Percentiles rank a stretch among this genome's conserved stretches.
These are phyloP conservation scores for Agaricus blazei DNA, from an alignment of 768 basidiomycete genomes.

Conservation along the genomic window DNA sequence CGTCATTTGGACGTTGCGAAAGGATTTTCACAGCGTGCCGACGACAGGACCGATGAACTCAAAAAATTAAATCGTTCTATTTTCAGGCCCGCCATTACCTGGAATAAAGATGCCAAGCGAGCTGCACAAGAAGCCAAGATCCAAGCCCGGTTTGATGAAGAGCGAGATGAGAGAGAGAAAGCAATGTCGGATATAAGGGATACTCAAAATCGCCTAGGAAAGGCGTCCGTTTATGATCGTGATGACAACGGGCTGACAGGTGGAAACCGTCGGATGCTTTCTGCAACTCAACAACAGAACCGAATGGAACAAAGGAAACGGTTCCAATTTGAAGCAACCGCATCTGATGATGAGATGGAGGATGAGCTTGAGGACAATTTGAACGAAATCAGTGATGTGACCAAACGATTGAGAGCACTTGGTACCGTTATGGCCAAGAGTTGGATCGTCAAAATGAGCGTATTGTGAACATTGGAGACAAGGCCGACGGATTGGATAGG, in stretches of 20 bases:
- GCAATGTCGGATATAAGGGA: slow-evolving; percentile 84
- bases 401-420: slow-evolving; percentile 73
- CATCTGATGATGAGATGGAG: slow-evolving; percentile 90
- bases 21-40: slow-evolving; percentile 81
- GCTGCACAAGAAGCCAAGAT: slow-evolving; percentile 82
- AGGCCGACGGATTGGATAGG: slow-evolving; percentile 71
- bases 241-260: slow-evolving; percentile 38
- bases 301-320: slow-evolving; percentile 71
- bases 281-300: slow-evolving; percentile 45
- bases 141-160: slow-evolving; percentile 81
- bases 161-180: slow-evolving; percentile 78
- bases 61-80: slow-evolving; percentile 94
- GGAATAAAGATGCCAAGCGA: slow-evolving; percentile 91
- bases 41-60: slow-evolving; percentile 89
- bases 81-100: slow-evolving; percentile 87
- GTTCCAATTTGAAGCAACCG: slow-evolving; percentile 89
- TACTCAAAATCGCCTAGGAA: slow-evolving; percentile 79
- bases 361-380: slow-evolving; percentile 92
- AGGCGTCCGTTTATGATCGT: slow-evolving; percentile 59
- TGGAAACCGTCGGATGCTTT: slow-evolving; percentile 37
- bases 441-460: slow-evolving; percentile 82
- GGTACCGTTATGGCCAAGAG: slow-evolving; percentile 81
- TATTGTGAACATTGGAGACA: slow-evolving; percentile 71
- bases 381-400: slow-evolving; percentile 75
- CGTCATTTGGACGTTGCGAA: slow-evolving; percentile 91